These are phyloP conservation scores for Citrullus colocynthis DNA, from an alignment of 306 rosid species.

Conservation along the genomic window DNA sequence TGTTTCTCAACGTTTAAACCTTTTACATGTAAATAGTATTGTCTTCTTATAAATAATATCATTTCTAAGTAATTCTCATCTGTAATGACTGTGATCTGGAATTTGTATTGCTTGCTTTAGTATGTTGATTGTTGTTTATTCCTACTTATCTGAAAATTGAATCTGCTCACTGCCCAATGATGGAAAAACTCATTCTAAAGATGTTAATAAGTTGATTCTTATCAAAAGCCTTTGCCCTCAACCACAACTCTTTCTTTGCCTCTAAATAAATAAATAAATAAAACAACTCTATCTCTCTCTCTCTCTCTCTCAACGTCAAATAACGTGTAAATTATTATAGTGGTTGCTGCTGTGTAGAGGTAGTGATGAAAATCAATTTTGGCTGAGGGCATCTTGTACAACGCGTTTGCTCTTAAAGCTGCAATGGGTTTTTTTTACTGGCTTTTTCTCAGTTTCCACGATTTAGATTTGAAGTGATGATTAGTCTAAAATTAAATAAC, in stretches of 20 bases:
- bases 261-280: no score
- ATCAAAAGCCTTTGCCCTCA: no score
- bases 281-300: no score
- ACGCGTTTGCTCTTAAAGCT: neutral
- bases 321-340: no score
- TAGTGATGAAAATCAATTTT: conserved; percentile 5
- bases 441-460: neutral
- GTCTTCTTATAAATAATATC: neutral
- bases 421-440: neutral
- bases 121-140: no score
- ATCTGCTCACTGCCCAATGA: neutral
- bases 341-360: neutral
- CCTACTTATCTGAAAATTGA: neutral
- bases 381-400: neutral
- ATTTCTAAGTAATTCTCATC: neutral
- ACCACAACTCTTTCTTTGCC: no score
- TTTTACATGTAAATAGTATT: neutral
- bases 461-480: neutral
- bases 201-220: neutral
- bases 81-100: no score
- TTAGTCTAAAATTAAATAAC: neutral
- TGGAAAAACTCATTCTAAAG: neutral
- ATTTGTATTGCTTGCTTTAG: neutral
- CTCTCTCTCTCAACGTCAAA: no score
- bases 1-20: neutral